phyloP scores from a whole-genome alignment of 75 land plant species.

The Isoetes taiwanensis region DNA sequence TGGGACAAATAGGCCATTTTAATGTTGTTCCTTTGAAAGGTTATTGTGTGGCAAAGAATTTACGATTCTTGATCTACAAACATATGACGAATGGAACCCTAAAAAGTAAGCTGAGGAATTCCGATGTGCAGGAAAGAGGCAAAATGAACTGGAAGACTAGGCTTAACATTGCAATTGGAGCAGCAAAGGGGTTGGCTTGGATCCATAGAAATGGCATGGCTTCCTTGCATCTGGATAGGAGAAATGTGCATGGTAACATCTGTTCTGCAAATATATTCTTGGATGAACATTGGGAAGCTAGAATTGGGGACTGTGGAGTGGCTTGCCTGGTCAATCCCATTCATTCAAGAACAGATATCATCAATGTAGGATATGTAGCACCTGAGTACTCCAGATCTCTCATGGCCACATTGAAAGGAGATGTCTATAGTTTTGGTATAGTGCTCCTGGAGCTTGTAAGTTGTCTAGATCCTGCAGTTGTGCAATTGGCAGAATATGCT shows the following conservation, averaged over 20 bases:
- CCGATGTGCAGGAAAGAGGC: neutral
- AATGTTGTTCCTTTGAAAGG: neutral
- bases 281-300: neutral
- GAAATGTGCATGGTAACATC: neutral
- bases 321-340: neutral
- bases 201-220: neutral
- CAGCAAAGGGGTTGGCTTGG: neutral
- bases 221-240: no score
- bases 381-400: neutral
- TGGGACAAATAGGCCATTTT: neutral
- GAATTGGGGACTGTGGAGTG: neutral
- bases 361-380: neutral
- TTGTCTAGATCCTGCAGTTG: no score
- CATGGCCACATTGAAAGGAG: neutral
- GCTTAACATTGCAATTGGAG: neutral
- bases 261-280: neutral
- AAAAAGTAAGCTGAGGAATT: neutral
- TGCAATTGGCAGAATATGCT: no score
- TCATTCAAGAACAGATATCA: neutral
- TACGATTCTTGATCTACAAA: neutral
- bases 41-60: neutral
- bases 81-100: conserved; percentile 1
- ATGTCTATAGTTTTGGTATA: conserved; percentile 6
- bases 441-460: neutral
- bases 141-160: neutral